Conservation (phyloP, 2,329 filamentous ascomycete species). For the Trichoderma citrinoviride region DNA sequence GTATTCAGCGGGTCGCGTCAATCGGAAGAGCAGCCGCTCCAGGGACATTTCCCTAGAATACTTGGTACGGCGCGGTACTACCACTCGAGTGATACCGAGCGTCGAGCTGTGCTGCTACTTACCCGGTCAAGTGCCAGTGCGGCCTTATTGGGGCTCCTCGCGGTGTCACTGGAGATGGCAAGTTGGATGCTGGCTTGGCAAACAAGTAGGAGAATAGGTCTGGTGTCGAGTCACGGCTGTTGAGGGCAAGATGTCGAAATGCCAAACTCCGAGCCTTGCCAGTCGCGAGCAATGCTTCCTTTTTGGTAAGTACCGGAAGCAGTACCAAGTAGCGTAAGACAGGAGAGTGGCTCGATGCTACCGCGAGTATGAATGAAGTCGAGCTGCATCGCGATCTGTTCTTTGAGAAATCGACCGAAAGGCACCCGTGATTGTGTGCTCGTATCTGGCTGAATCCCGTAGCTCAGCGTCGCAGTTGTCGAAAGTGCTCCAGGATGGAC, state of each 20-base stretch:
- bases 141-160: not conserved
- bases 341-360: not conserved
- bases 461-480: not conserved
- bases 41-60: not conserved
- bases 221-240: not conserved
- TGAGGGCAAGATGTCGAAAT: not conserved
- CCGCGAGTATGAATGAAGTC: not conserved
- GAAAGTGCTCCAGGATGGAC: not conserved
- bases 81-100: not conserved
- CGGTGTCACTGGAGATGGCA: conserved; percentile 1
- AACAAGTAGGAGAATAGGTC: not conserved
- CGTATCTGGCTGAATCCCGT: not conserved
- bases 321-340: not conserved
- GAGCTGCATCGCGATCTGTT: not conserved
- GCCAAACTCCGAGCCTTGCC: not conserved
- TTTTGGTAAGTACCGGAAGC: not conserved
- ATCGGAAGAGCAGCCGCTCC: not conserved
- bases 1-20: not conserved
- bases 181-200: not conserved
- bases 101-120: not conserved
- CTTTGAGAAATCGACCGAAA: not conserved
- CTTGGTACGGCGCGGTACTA: too few species aligned
- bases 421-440: not conserved
- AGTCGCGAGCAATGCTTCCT: not conserved
- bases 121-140: not conserved